Conservation (phyloP, 129 eudicot species). For the Pittosporum tobira region DNA sequence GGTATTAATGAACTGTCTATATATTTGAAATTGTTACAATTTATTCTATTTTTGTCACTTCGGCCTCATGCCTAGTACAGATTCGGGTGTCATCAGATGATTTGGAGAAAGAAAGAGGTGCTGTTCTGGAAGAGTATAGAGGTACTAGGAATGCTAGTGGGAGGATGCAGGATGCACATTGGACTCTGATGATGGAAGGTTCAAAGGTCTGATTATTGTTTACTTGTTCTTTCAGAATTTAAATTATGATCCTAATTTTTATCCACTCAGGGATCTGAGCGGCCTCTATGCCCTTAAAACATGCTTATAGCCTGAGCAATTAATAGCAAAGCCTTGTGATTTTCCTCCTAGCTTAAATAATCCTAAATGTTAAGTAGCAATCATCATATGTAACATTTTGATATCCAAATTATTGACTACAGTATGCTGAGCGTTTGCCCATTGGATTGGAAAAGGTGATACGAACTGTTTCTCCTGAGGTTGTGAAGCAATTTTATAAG, state of each 20-base stretch:
- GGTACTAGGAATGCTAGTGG: constrained; percentile 80
- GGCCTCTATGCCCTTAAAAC: neutral
- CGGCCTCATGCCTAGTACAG: constrained; percentile 24
- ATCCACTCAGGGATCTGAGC: neutral
- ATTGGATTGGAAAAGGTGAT: constrained; percentile 86
- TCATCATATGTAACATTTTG: neutral
- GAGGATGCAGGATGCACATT: constrained; percentile 88
- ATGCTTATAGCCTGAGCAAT: neutral
- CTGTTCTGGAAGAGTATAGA: constrained; percentile 90
- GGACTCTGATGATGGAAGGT: constrained; percentile 86
- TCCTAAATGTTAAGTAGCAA: neutral
- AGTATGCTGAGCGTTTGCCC: constrained; percentile 95
- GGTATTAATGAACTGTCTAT: constrained; percentile 29
- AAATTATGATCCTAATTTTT: neutral
- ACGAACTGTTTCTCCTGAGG: constrained; percentile 64
- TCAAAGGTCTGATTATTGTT: constrained; percentile 46
- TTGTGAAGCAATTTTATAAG: constrained; percentile 59
- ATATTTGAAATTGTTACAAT: neutral
- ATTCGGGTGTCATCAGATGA: constrained; percentile 73
- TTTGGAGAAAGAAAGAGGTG: constrained; percentile 90
- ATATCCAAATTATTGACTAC: constrained; percentile 20
- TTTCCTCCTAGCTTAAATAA: neutral
- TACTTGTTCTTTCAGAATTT: neutral
- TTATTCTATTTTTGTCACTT: constrained; percentile 5
- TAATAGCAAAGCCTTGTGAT: neutral